phyloP scores from a whole-genome alignment of 495 filamentous ascomycete genomes.

The Neurospora sublineolata region DNA sequence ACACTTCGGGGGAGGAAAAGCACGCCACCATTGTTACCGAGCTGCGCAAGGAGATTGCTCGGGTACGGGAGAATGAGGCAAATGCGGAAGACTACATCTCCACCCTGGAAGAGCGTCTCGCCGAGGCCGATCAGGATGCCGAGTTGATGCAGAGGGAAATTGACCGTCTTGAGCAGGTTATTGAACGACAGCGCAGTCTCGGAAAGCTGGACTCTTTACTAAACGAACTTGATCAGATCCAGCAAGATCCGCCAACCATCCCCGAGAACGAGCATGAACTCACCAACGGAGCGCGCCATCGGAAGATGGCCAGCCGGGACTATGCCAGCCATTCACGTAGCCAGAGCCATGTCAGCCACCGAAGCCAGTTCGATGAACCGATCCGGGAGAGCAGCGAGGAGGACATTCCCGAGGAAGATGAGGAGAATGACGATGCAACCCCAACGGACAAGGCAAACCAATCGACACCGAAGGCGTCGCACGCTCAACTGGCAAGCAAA shows the following conservation, averaged over 20 bases:
- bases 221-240: conserved; percentile 76
- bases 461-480: conserved; percentile 18
- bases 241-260: conserved; percentile 42
- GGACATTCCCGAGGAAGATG: conserved; percentile 16
- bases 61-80: conserved; percentile 83
- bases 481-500: conserved; percentile 19
- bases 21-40: conserved; percentile 74
- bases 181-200: conserved; percentile 89
- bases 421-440: conserved; percentile 19
- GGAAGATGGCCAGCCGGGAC: conserved; percentile 27
- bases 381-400: conserved; percentile 36
- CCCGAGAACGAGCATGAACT: conserved; percentile 22
- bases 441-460: conserved; percentile 21
- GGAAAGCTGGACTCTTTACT: conserved; percentile 89
- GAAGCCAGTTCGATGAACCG: conserved; percentile 39
- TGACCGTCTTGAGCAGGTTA: conserved; percentile 82
- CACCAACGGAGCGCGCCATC: conserved; percentile 31
- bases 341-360: conserved; percentile 39
- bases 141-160: conserved; percentile 96
- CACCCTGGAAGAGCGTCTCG: conserved; percentile 88
- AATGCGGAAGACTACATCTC: conserved; percentile 93
- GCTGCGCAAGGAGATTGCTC: conserved; percentile 78
- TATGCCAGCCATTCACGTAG: conserved; percentile 38
- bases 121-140: conserved; percentile 90
- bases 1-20: conserved; percentile 86